Evolutionary conservation across 352 stramenopile species (phyloP).

Genomic region (Phytophthora agathidicida): DNA sequence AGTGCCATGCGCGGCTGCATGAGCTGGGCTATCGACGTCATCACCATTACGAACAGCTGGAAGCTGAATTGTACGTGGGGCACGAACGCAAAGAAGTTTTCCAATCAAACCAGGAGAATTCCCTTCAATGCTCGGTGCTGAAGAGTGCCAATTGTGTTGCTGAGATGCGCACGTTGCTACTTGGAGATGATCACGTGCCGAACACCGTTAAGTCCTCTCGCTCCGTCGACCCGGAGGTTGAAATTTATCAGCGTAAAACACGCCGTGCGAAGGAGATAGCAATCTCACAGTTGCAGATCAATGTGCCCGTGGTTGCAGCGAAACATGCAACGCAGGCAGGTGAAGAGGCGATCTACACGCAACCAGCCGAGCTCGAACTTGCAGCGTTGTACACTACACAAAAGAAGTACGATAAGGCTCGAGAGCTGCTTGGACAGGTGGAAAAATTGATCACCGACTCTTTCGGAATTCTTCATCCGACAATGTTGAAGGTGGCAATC

Average conservation of each 20-base stretch:
- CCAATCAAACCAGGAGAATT: conserved; percentile 36
- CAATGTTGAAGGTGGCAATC: conserved; percentile 64
- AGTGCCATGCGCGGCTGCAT: conserved; percentile 64
- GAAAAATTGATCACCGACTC: conserved; percentile 39
- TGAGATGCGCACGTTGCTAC: conserved; percentile 36
- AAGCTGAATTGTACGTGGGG: conserved; percentile 35
- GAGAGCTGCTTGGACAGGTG: conserved; percentile 35
- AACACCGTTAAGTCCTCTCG: too few species aligned
- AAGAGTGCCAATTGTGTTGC: conserved; percentile 36
- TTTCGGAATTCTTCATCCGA: conserved; percentile 52
- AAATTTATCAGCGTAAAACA: conserved; percentile 54
- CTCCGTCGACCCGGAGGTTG: conserved; percentile 44
- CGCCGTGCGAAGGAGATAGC: conserved; percentile 52
- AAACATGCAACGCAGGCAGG: conserved; percentile 46
- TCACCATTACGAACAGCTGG: conserved; percentile 55
- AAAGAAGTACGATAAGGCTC: conserved; percentile 60
- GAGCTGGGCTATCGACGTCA: conserved; percentile 55
- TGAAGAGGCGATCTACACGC: conserved; percentile 49
- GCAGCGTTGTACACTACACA: conserved; percentile 63
- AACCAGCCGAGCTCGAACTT: conserved; percentile 59
- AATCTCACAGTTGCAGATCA: conserved; percentile 62
- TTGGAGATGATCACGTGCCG: neutral
- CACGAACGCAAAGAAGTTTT: conserved; percentile 22
- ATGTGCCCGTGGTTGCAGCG: conserved; percentile 50
- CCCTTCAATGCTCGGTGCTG: conserved; percentile 22